Conservation (phyloP, 75 land plant species). For the Pinus taeda region DNA sequence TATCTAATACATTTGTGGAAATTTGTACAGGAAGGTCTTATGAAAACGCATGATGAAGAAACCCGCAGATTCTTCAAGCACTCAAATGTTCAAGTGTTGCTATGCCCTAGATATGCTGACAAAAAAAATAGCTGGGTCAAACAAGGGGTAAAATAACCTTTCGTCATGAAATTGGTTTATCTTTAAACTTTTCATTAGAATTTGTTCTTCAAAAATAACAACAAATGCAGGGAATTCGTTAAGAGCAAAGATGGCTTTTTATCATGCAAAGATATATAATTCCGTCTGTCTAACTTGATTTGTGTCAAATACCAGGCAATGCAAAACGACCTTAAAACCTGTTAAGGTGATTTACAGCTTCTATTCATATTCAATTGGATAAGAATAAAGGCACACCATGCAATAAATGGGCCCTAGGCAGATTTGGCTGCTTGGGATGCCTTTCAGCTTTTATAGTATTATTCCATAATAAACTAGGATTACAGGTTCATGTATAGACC, state of each 20-base stretch:
- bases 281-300: too few relatives aligned
- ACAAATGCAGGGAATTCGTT: neutral
- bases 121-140: slow-evolving; percentile 73
- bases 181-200: neutral
- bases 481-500: neutral
- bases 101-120: slow-evolving; percentile 80
- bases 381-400: neutral
- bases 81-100: slow-evolving; percentile 70
- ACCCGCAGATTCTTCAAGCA: slow-evolving; percentile 74
- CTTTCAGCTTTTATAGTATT: neutral
- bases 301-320: too few relatives aligned
- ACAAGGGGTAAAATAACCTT: slow-evolving; percentile 45
- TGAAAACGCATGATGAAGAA: slow-evolving; percentile 90
- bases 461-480: neutral
- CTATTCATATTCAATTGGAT: neutral
- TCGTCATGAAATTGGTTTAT: neutral
- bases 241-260: neutral
- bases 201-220: neutral
- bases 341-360: neutral
- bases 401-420: neutral
- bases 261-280: neutral
- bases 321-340: neutral
- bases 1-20: neutral
- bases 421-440: neutral
- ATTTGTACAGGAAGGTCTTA: slow-evolving; percentile 69